Base-by-base conservation (phyloP, 352 stramenopile genomes). In the Nothophytophthora sp. region DNA sequence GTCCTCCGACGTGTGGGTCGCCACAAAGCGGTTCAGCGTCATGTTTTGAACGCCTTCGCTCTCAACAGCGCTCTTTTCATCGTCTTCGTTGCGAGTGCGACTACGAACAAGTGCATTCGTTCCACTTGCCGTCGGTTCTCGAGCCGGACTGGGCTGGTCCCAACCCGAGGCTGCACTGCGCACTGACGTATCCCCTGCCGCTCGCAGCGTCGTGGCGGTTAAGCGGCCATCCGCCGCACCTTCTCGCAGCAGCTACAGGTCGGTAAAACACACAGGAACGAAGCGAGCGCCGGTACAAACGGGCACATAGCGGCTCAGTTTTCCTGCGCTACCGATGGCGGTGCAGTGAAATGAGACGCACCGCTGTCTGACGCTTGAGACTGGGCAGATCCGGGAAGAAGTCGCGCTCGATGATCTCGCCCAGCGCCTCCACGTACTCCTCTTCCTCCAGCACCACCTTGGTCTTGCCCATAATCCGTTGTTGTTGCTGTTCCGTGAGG, bases 1-100 rank as follows among this genome's bases (percentile, higher is more conserved):
- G 63, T 95, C 85, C 45, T 95, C 85, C 0, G 85, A 93, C 29
- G 85, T 95, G 56, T 95, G 77, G 0, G 76, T 90, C 27, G 79
- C 76, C 60, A 92, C 75, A 63, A 92, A 95, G 16, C 52, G 61
- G 38, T 88, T 81, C 33, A 95, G 65, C 34, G 80, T 86, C 74
- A 87, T 84, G 4, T 44, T 28, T 3, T 12, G 8, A 20, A 35
- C 15, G 18, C 5, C n/a, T 35, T 68, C 36, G 15, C 33, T 32
- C 11, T 53, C 36, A 11, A 34, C 13, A n/a, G 61, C 44, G 23
- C 30, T 48, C 0, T 27, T 25, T n/a, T 47, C 33, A 23, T 45
- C 44, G 16, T 12, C 32, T 11, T 12, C 22, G 32, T 40, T 44
- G 11, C 27, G 27, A 32, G 7, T 32, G 7, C 27, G 11, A 12